Base-by-base conservation (phyloP, 768 basidiomycete species). In the Tephrocybe rancida region DNA sequence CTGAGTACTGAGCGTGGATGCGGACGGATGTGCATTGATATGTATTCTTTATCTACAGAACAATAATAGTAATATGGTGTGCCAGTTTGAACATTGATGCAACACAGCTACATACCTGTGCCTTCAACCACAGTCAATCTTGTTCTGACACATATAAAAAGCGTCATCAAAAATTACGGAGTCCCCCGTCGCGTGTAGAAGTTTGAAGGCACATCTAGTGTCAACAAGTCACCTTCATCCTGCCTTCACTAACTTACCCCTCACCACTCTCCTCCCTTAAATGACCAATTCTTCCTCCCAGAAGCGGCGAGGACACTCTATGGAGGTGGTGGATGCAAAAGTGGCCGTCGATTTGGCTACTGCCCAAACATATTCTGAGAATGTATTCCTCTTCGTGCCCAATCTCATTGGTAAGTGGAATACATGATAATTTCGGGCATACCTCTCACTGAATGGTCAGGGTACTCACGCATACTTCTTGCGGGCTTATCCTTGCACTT, bases 381-480 rank as follows among this genome's bases (percentile, higher is more conserved):
- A 98, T 70, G 90, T 98, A 59, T 99, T 96, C 70, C 83, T 98
- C 47, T 99, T 98, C 74, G 83, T 95, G 14, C 95, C 97, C 34
- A 99, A 99, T 72, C 77, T 99, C 64, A 98, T 99, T 68, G 96
- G 93, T 87, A 61, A 62, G 87, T 72, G 26, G 30, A 22, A 46
- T 48, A 46, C 35, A 37, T 51, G 56, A 26, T 49, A 21, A 19
- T 29, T 32, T 45, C 50, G 11, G 52, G 32, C 22, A 19, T 39
- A 46, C 44, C 48, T 45, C 46, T 50, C 49, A 55, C 43, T 54
- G 27, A 42, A 42, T 34, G 35, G 45, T 26, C 67, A 95, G 95
- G 95, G 27, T 99, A 99, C 69, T 79, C 86, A 24, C 89, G 97
- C 38, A 82, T 99, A 64, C 80, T 99, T 61, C 80, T 97, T 48